These are phyloP conservation scores for Podospora tetraspora DNA, from an alignment of 495 filamentous ascomycete species.

Conservation along the genomic window DNA sequence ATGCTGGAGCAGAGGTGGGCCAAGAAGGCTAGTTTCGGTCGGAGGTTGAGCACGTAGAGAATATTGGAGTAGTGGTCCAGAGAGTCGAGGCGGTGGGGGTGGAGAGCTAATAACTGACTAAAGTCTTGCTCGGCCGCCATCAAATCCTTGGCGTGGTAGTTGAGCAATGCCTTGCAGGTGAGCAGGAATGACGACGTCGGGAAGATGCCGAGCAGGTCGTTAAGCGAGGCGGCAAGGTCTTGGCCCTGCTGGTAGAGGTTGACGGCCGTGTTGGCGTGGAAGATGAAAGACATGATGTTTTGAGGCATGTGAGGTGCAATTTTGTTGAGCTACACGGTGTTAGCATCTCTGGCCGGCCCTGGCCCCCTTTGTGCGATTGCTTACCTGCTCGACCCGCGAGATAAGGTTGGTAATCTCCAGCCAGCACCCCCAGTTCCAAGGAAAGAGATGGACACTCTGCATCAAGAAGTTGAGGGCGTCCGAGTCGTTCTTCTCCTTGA, in stretches of 20 bases:
- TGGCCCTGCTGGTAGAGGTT: conserved; percentile 84
- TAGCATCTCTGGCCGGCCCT: conserved; percentile 9
- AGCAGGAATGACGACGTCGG: conserved; percentile 82
- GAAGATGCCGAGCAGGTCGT: conserved; percentile 74
- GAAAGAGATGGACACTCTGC: conserved; percentile 74
- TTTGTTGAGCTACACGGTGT: conserved; percentile 40
- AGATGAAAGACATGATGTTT: conserved; percentile 90
- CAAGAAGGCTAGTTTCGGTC: conserved; percentile 85
- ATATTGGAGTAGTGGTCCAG: conserved; percentile 96
- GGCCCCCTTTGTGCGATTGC: conserved; percentile 18
- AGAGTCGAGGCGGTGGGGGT: conserved; percentile 84
- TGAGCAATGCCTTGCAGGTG: conserved; percentile 79
- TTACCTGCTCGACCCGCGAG: conserved; percentile 72
- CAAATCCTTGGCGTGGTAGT: conserved; percentile 92
- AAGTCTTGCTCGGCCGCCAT: conserved; percentile 82
- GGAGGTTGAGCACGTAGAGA: conserved; percentile 81
- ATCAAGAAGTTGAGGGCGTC: conserved; percentile 77
- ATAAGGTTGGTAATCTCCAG: conserved; percentile 76
- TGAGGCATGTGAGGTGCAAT: conserved; percentile 61
- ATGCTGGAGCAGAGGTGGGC: conserved; percentile 83
- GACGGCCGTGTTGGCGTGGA: conserved; percentile 82
- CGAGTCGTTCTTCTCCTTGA: conserved; percentile 82
- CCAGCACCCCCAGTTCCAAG: conserved; percentile 97
- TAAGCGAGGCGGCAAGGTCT: conserved; percentile 63
- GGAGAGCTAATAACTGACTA: conserved; percentile 65